A percentile compares a stretch with the other conserved stretches of the same genome.
Conservation (phyloP, 495 filamentous ascomycete genomes). For the Venustampulla echinocandica region DNA sequence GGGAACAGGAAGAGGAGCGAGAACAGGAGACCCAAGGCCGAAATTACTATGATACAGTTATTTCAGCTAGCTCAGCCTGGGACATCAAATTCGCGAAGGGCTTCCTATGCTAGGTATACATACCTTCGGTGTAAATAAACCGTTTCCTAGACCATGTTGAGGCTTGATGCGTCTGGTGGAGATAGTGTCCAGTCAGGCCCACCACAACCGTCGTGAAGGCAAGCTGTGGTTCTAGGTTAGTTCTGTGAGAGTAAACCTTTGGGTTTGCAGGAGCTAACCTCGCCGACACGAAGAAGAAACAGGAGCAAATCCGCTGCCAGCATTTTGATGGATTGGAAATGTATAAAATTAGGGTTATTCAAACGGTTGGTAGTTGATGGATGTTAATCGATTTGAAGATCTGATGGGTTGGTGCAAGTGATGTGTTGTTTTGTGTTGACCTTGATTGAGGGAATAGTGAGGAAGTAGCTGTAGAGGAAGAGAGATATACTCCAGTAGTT, state of each 20-base stretch:
- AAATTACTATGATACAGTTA: constrained; percentile 44
- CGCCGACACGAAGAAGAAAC: constrained; percentile 36
- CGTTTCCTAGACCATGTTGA: constrained; percentile 36
- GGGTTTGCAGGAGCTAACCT: constrained; percentile 9
- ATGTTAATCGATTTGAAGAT: not conserved
- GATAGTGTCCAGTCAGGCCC: constrained; percentile 47
- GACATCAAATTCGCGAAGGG: no score
- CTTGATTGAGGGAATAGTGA: no score
- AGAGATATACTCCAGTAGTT: no score
- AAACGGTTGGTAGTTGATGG: not conserved
- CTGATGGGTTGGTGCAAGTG: no score
- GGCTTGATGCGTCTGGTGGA: constrained; percentile 24
- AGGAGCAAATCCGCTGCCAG: constrained; percentile 39
- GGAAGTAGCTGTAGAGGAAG: no score
- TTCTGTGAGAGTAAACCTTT: not conserved
- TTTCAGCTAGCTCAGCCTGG: no score
- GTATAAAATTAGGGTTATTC: not conserved
- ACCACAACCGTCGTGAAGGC: constrained; percentile 41
- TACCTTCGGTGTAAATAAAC: no score
- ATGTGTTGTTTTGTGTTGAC: no score
- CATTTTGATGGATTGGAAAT: constrained; percentile 10
- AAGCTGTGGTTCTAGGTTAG: constrained; percentile 22
- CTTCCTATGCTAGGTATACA: no score
- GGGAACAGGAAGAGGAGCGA: constrained; percentile 49
- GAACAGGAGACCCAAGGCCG: constrained; percentile 43